Evolutionary conservation across 352 stramenopile species (phyloP), one percentile per base, ranked within the genome.

Genomic region (Vaucheria bursata): DNA sequence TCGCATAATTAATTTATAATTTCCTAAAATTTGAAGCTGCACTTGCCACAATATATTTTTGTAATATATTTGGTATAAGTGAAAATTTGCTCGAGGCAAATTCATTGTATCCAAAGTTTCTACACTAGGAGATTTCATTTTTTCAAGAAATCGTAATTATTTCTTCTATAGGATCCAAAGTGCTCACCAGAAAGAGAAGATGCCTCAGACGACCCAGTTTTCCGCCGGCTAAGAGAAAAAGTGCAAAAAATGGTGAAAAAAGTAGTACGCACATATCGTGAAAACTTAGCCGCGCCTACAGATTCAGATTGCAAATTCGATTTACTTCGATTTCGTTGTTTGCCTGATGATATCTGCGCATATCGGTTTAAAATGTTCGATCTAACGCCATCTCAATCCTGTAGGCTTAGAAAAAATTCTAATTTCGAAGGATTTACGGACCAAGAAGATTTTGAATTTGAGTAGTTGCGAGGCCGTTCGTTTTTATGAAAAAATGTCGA

Each of bases 241-340:
- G n/a, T n/a, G n/a, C n/a, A n/a, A n/a, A n/a, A n/a, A n/a, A n/a
- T n/a, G n/a, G 29, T 78, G 52, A 53, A 36, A 25, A 33, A 29
- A 36, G 36, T 71, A 39, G 3, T 49, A 71, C 53, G 53, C 31
- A 71, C 70, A 39, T 81, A 81, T 64, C 50, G 69, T 35, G 45
- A 29, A 71, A 52, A 72, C 32, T 34, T 81, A 32, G 75, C 75
- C 7, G 50, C 75, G 40, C 68, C 75, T 31, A 66, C 75, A 8
- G 75, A 81, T 38, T 33, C 68, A 12, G 75, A 81, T 33, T 81
- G 75, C 70, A 36, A 25, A 8, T 81, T 81, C 32, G 59, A 69
- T 45, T 49, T 81, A 18, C 71, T 34, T n/a, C 75, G 50, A 36
- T 49, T 78, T n/a, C 75, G 75, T 38, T 81, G 75, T 36, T 45